Evolutionary conservation across 2,329 filamentous ascomycete genomes (phyloP).

Genomic region (Blastomyces silverae): DNA sequence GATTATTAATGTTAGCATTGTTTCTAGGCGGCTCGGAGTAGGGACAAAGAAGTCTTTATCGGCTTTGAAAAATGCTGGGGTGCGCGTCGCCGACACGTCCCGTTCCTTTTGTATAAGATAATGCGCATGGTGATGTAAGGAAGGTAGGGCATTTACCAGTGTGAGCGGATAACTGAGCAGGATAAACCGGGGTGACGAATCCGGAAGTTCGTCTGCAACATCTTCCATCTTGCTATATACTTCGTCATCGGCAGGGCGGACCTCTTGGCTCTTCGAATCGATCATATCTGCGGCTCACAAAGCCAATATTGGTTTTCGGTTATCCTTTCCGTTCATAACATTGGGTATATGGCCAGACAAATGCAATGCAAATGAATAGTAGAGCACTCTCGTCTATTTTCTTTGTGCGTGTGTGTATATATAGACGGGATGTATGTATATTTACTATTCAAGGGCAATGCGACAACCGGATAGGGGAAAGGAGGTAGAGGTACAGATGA

Average conservation of each 20-base stretch:
- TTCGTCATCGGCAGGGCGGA: constrained; percentile 72
- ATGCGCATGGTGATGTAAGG: background rate
- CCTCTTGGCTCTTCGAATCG: constrained; percentile 83
- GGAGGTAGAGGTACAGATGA: constrained; percentile 67
- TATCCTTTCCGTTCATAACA: background rate
- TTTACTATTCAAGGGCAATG: background rate
- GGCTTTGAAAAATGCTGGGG: no score
- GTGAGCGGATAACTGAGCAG: constrained; percentile 87
- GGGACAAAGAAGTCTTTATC: background rate
- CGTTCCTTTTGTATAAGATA: background rate
- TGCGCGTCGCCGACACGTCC: background rate
- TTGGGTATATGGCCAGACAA: background rate
- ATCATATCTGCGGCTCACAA: constrained; percentile 61
- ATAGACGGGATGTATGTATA: background rate
- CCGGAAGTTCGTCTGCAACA: constrained; percentile 81
- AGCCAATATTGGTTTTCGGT: constrained; percentile 20
- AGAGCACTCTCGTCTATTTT: background rate
- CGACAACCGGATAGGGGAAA: constrained; percentile 23
- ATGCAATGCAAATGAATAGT: background rate
- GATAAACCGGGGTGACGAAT: constrained; percentile 83
- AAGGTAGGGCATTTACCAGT: constrained; percentile 51
- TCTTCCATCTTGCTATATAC: constrained; percentile 77
- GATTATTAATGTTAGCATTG: background rate
- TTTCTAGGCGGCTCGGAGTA: background rate
- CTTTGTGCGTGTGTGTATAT: background rate